Conservation (phyloP, 108 stramenopile species). For the Skeletonema tropicum region DNA sequence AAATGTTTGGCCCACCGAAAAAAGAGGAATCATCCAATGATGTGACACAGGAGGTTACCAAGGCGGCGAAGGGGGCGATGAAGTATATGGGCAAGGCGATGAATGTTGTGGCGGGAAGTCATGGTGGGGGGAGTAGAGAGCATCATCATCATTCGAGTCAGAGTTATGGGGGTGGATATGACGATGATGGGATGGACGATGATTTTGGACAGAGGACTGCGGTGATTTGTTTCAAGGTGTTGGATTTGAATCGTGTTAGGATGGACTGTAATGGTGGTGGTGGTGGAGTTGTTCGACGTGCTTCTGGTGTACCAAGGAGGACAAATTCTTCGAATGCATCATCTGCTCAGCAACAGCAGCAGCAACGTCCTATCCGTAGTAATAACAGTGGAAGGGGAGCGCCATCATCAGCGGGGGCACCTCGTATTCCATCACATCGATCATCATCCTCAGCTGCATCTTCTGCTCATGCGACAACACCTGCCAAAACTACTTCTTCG, state of each 20-base stretch:
- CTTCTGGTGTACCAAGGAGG: conserved; percentile 19
- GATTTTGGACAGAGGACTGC: conserved; percentile 52
- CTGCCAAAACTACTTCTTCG: too few species aligned
- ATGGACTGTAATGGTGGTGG: conserved; percentile 52
- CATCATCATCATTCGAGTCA: too few species aligned
- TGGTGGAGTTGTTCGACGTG: conserved; percentile 32
- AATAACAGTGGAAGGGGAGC: too few species aligned
- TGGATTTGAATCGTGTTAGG: conserved; percentile 70
- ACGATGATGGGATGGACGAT: conserved; percentile 13
- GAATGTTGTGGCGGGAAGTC: conserved; percentile 45
- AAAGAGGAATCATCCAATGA: conserved; percentile 5
- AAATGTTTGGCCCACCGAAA: conserved; percentile 59
- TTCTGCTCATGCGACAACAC: too few species aligned
- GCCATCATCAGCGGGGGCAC: too few species aligned
- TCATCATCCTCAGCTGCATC: too few species aligned
- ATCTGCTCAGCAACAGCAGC: neutral
- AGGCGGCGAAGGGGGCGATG: conserved; percentile 84
- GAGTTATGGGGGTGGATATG: neutral
- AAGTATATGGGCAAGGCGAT: conserved; percentile 81
- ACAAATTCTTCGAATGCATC: conserved; percentile 10
- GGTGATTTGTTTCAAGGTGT: conserved; percentile 81
- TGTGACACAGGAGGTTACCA: conserved; percentile 52
- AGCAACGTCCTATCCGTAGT: too few species aligned
- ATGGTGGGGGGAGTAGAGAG: conserved; percentile 3
- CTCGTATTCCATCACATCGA: too few species aligned